Evolutionary conservation across 208 protist genomes (phyloP).

Genomic region (Trypanosoma avium): DNA sequence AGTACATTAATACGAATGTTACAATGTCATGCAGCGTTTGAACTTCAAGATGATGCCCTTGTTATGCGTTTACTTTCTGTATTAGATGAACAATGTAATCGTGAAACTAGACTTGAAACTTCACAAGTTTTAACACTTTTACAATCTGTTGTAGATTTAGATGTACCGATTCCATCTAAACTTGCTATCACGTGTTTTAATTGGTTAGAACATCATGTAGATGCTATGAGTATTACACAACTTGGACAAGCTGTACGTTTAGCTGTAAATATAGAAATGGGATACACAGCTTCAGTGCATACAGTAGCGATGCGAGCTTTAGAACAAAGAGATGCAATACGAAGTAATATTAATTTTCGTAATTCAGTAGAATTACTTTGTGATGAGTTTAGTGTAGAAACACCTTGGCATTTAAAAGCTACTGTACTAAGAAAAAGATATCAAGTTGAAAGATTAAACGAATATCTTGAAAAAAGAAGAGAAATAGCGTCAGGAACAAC

Average conservation of each 20-base stretch:
- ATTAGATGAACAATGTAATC: conserved; percentile 63
- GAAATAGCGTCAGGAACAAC: not conserved
- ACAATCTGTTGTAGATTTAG: conserved; percentile 45
- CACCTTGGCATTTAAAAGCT: conserved; percentile 44
- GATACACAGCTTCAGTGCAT: conserved; percentile 62
- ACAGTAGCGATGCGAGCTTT: conserved; percentile 61
- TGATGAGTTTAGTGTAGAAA: conserved; percentile 79
- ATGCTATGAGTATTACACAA: conserved; percentile 43
- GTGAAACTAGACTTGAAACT: conserved; percentile 54
- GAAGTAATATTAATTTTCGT: conserved; percentile 37
- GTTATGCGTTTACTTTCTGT: conserved; percentile 34
- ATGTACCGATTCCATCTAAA: conserved; percentile 44
- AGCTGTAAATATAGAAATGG: conserved; percentile 79
- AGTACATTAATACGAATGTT: conserved; percentile 80
- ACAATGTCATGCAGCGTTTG: conserved; percentile 72
- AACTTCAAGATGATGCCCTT: conserved; percentile 47
- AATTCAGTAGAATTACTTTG: conserved; percentile 66
- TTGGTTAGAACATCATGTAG: conserved; percentile 55
- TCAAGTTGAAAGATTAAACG: conserved; percentile 39
- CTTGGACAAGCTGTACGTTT: conserved; percentile 58
- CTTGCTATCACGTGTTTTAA: conserved; percentile 57
- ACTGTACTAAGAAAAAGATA: conserved; percentile 47
- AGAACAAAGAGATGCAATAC: conserved; percentile 67
- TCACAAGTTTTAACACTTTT: conserved; percentile 67
- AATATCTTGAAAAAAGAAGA: conserved; percentile 25